phyloP scores from a whole-genome alignment of 2,329 filamentous ascomycete genomes.

The Talaromyces verruculosus region DNA sequence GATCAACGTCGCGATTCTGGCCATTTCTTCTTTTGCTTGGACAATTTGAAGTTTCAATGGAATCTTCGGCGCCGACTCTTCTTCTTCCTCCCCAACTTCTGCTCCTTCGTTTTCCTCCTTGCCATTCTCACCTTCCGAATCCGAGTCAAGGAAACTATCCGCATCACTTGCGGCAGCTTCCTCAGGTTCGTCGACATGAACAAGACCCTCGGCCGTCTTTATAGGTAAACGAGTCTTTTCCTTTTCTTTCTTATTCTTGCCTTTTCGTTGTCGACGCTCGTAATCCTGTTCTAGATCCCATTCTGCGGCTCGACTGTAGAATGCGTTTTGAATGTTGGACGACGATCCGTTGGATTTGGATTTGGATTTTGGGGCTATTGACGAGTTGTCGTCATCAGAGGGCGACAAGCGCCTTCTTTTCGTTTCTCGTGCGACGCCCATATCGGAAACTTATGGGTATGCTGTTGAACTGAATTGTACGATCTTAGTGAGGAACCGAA shows the following conservation, averaged over 20 bases:
- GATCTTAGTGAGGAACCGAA: neutral
- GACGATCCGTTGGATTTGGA: conserved; percentile 28
- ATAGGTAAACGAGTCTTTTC: conserved; percentile 79
- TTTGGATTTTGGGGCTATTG: conserved; percentile 26
- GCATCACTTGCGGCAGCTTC: conserved; percentile 54
- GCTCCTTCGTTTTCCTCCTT: conserved; percentile 49
- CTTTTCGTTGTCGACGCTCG: conserved; percentile 74
- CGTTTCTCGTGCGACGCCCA: conserved; percentile 49
- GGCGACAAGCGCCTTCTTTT: conserved; percentile 56
- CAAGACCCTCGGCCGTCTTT: conserved; percentile 74
- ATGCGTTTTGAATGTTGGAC: conserved; percentile 48
- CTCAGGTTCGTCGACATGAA: conserved; percentile 56
- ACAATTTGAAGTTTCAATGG: conserved; percentile 76
- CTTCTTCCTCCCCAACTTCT: conserved; percentile 51
- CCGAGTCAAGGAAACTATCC: conserved; percentile 63
- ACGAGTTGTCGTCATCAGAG: conserved; percentile 37
- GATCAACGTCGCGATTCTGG: conserved; percentile 73
- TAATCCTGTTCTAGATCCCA: conserved; percentile 95
- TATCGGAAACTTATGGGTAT: conserved; percentile 27
- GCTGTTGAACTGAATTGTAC: neutral
- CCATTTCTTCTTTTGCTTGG: conserved; percentile 88
- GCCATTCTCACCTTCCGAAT: conserved; percentile 44
- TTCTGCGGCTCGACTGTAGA: conserved; percentile 71
- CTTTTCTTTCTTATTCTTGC: conserved; percentile 70
- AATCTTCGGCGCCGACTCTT: conserved; percentile 58